Evolutionary conservation across 1,284 basidiomycete species (phyloP), one percentile per base, ranked within the genome.

Genomic region (Ceratobasidium sp.): DNA sequence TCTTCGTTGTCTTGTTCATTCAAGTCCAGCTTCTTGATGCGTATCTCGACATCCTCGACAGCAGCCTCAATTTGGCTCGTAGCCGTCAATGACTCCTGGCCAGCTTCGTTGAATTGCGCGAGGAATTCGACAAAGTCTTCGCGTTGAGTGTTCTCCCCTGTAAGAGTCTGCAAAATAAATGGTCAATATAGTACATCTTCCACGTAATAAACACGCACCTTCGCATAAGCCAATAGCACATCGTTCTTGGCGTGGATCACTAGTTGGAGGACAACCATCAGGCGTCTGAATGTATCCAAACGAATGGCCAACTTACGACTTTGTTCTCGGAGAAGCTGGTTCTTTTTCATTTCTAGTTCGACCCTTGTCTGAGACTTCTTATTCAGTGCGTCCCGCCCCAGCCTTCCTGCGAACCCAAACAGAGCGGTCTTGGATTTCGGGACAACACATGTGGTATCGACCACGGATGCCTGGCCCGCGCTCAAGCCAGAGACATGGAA

Each of bases 111-210:
- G 76, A 86, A 87, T 4, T 75, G 81, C 27, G 83, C 81, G 62
- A 88, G 78, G 77, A 88, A 86, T 2, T 75, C 74, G 4, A 78
- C 77, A 27, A 77, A 82, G 41, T 84, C 77, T 0, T 77, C 74
- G 0, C 85, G 83, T 13, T 76, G 77, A 41, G 86, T 81, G 77
- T 86, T 82, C 77, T 87, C 84, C 46, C 82, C 84, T 1, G 72
- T 82, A 61, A 88, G 78, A 4, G 84, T 83, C 65, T 83, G 81
- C 34, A 88, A 81, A 22, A 88, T 77, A 24, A 82, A 79, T 0
- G 80, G 80, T 76, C 7, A 43, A 27, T 48, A 34, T 14, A 11
- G 6, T 19, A 13, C 31, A 13, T 58, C 29, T 81, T 84, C 77
- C 86, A 80, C 48, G 80, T 78, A 22, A 64, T 29, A 24, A 68